These are phyloP conservation scores for Arthrobotrys pseudoclavata DNA, from an alignment of 2,329 filamentous ascomycete species.

Conservation along the genomic window DNA sequence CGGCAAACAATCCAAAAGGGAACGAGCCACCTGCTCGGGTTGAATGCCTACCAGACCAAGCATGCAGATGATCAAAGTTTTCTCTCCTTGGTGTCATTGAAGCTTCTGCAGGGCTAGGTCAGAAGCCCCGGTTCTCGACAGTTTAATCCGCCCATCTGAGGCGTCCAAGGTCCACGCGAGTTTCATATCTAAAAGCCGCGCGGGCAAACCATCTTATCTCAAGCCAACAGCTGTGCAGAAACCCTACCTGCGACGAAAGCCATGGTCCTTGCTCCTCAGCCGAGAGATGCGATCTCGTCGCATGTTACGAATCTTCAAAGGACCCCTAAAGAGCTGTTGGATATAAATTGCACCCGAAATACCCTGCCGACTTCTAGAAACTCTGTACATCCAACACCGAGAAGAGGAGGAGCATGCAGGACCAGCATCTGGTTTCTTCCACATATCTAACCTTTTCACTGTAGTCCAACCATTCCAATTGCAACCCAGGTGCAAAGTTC, in stretches of 20 bases:
- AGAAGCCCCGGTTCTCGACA: slow-evolving; percentile 31
- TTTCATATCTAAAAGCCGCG: slow-evolving; percentile 13
- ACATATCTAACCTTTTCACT: slow-evolving; percentile 2
- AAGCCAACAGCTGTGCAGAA: slow-evolving; percentile 4
- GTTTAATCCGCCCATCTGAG: slow-evolving; percentile 26
- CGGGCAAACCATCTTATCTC: slow-evolving; percentile 42
- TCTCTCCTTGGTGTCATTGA: background rate
- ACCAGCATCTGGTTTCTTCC: slow-evolving; percentile 13
- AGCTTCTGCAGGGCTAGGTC: slow-evolving; percentile 14
- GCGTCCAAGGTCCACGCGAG: slow-evolving; percentile 23
- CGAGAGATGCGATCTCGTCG: slow-evolving; percentile 25
- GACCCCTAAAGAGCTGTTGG: background rate
- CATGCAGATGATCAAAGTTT: slow-evolving; percentile 9
- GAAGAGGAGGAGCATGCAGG: slow-evolving; percentile 7
- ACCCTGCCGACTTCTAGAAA: slow-evolving; percentile 24
- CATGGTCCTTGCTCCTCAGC: slow-evolving; percentile 32
- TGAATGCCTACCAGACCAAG: slow-evolving; percentile 28
- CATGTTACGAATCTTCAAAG: background rate
- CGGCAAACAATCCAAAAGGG: slow-evolving; percentile 47
- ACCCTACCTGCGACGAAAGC: slow-evolving; percentile 35
- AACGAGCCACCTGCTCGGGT: slow-evolving; percentile 45
- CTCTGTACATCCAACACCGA: slow-evolving; percentile 6
- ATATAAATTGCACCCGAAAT: slow-evolving; percentile 13
- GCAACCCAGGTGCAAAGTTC: slow-evolving; percentile 8
- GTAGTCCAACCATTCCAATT: slow-evolving; percentile 2